Evolutionary conservation across 2,329 filamentous ascomycete genomes (phyloP), one percentile per base, ranked within the genome.

Genomic region (Microcyclospora tardicrescens): DNA sequence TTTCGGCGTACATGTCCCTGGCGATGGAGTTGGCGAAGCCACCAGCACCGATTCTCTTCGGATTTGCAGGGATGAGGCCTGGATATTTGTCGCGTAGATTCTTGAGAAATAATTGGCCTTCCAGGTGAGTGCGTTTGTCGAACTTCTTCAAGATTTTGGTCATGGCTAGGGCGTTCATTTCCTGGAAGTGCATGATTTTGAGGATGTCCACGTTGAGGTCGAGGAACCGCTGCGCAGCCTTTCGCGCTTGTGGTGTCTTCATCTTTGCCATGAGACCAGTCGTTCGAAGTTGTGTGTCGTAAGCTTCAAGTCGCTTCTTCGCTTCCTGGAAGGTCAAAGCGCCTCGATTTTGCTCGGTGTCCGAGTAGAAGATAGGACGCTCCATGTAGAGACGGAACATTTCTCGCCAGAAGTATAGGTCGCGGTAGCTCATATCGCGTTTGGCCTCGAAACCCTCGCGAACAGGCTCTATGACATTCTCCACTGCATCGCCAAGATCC

Each of bases 141-240:
- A 93, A 93, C 77, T 86, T 93, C 59, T 93, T 93, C 38, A 93
- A 62, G 37, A 93, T 93, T 59, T 93, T 93, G 28, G 66, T 67
- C 51, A 91, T 75, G 1, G 85, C 85, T 24, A 72, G 72, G 47
- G 75, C 74, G 52, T 93, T 93, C 47, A 93, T 77, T 55, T 91
- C 84, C 52, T 87, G 83, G 50, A 93, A 93, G 42, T 79, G 78
- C 46, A 93, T 68, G 37, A 81, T 81, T 44, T 79, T 79, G n/a
- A 93, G 67, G n/a, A 93, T 69, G 37, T 75, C 71, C 16, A 74
- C 66, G 55, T 93, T 93, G 50, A 93, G 69, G 35, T 70, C 64
- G 43, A 89, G 61, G 52, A 93, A 93, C 16, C 70, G 71, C 38
- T 72, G 64, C 36, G 86, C 73, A 1, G 84, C 79, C 8, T 65